Base-by-base conservation (phyloP, 805 yeast genomes). In the Sugiyamaella boreocaroliniensis region DNA sequence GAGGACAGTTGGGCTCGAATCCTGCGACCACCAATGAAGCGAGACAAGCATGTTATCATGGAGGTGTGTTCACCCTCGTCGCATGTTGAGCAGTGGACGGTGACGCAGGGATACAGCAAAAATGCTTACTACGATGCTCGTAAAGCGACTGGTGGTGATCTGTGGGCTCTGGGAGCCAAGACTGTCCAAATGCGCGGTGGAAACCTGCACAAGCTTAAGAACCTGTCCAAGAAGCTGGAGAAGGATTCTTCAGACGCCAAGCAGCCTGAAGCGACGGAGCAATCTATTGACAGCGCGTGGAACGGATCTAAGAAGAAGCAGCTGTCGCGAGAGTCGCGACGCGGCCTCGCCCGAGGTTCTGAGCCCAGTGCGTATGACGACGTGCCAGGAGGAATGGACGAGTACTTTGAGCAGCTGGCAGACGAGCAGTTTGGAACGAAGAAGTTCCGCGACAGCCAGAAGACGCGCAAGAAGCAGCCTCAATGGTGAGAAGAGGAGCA, bases 91-190 rank as follows among this genome's bases (percentile, higher is more conserved):
- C 81, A 83, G 54, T 89, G 97, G 96, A 83, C 83, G 14, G 78
- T 93, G 1, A 85, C 97, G 0, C 86, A 83, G 65, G 82, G 95
- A 16, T 75, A 79, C 51, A 86, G 88, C 5, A 80, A 81, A 56
- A 85, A 80, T 55, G 80, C 74, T 1, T 93, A 88, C 60, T 95
- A 87, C 63, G 98, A 93, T 71, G 96, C 96, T 0, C 76, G 97
- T 51, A 92, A 93, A 66, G 80, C 88, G 0, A 68, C 68, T n/a
- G 78, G 79, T 64, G 96, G 97, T 19, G 99, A 93, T 65, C 69
- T 83, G 49, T 93, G 98, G 99, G 83, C 86, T 0, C 67, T 82
- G 41, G 86, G 77, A 37, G 82, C 82, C 2, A 85, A 85, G 64
- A 73, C 80, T 1, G 76, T 73, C 29, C 69, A 65, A 47, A 34